Percentiles rank a stretch among this genome's conserved stretches.
phyloP scores from a whole-genome alignment of 495 filamentous ascomycete genomes.

The Penicillium antarcticum region DNA sequence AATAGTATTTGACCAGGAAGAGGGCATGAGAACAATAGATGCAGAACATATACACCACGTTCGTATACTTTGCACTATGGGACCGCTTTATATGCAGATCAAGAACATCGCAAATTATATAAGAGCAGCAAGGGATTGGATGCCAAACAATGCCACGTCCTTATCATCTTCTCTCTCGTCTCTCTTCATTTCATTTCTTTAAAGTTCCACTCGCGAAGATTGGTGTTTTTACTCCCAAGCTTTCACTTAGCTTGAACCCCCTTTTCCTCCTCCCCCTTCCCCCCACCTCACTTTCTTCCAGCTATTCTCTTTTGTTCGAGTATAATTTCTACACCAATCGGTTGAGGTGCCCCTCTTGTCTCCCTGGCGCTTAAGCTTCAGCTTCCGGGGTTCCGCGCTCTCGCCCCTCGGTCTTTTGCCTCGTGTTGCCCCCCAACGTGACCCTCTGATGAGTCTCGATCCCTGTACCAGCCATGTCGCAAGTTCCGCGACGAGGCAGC shows the following conservation, averaged over 20 bases:
- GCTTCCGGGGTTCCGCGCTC: conserved; percentile 21
- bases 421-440: conserved; percentile 14
- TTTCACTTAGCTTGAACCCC: not conserved
- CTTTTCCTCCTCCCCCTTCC: not conserved
- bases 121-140: not conserved
- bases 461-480: conserved; percentile 36
- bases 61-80: too few species aligned
- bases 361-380: conserved; percentile 20
- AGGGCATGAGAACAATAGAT: too few species aligned
- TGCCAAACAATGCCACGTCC: not conserved
- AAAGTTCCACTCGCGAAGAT: not conserved
- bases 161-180: too few species aligned
- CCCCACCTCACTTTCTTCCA: conserved; percentile 4
- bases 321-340: conserved; percentile 4
- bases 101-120: too few species aligned
- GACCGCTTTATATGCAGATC: too few species aligned
- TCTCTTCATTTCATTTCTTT: not conserved
- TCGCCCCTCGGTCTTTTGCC: conserved; percentile 14
- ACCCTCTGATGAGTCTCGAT: conserved; percentile 28
- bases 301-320: not conserved
- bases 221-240: not conserved
- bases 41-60: too few species aligned
- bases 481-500: conserved; percentile 31
- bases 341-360: conserved; percentile 10
- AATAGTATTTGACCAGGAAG: too few species aligned